Base-by-base conservation (phyloP, 345 rosid genomes). In the Citrus cavaleriei region DNA sequence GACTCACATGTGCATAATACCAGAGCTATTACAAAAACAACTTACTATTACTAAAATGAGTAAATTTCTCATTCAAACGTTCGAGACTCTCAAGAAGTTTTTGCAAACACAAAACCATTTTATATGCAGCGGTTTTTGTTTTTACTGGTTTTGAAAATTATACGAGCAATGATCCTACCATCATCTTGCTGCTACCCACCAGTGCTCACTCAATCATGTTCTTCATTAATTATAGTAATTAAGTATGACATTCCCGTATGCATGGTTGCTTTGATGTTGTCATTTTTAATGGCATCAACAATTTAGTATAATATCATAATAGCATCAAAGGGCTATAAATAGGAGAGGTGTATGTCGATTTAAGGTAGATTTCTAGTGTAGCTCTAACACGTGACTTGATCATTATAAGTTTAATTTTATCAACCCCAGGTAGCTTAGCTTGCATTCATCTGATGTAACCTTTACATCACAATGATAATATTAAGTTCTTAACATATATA, bases 1-100 rank as follows among this genome's bases (percentile, higher is more conserved):
- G 94, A 86, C 78, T 86, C 85, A 76, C 91, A 90, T 83, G 90
- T 81, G 86, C 89, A 78, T 54, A 64, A 65, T 19, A 32, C 9
- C 51, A 13, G 51, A 49, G 40, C 28, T 66, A n/a, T 10, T 28
- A 57, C 12, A 68, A 27, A 34, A 16, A 13, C 34, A 68, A n/a
- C 51, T 46, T 69, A 40, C 67, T 46, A 38, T 30, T 28, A 42
- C 34, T 74, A 42, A 49, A 46, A 51, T 28, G 21, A 32, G 25
- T 42, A 49, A 42, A 40, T 68, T 12, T 40, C 49, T 5, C n/a
- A 21, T 74, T 65, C 70, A 70, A 65, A 78, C 25, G 6, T 57
- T 78, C 67, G 60, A 74, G 70, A 51, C 55, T 81, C 55, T 74
- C 77, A 65, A 68, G 74, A 77, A 64, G 55, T 68, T 38, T 62